Conservation (phyloP, 495 filamentous ascomycete genomes). For the Lepraria neglecta region DNA sequence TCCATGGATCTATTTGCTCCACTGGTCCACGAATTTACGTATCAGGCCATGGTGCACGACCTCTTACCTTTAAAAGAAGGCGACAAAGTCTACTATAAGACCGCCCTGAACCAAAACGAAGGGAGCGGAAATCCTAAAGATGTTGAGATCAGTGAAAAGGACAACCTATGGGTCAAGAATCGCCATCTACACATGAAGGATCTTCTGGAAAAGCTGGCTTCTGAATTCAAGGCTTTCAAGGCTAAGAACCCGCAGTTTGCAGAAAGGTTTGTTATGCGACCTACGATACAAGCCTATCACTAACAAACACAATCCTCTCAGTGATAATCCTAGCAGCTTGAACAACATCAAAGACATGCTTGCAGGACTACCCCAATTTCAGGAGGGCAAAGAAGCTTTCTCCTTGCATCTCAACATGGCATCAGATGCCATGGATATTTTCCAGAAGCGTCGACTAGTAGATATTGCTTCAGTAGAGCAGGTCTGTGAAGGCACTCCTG, state of each 20-base stretch:
- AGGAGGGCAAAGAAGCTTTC: conserved; percentile 90
- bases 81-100: conserved; percentile 81
- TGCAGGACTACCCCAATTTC: conserved; percentile 87
- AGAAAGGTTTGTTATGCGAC: conserved; percentile 46
- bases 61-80: conserved; percentile 78
- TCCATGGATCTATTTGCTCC: conserved; percentile 87
- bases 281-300: background rate
- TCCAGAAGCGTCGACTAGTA: conserved; percentile 72
- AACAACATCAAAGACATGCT: conserved; percentile 97
- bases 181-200: conserved; percentile 97
- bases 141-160: conserved; percentile 80
- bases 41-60: conserved; percentile 96
- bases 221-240: conserved; percentile 87
- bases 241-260: conserved; percentile 91
- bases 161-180: conserved; percentile 89
- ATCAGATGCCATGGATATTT: conserved; percentile 92
- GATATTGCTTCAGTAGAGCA: conserved; percentile 84
- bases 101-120: conserved; percentile 63
- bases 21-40: conserved; percentile 91
- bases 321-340: conserved; percentile 61
- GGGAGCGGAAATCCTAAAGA: conserved; percentile 70
- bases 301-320: conserved; percentile 32
- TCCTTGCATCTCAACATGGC: conserved; percentile 95
- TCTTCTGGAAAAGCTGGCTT: conserved; percentile 85
- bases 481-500: conserved; percentile 30